Evolutionary conservation across 306 rosid species (phyloP), one percentile per base, ranked within the genome.

Genomic region (Quercus suber): DNA sequence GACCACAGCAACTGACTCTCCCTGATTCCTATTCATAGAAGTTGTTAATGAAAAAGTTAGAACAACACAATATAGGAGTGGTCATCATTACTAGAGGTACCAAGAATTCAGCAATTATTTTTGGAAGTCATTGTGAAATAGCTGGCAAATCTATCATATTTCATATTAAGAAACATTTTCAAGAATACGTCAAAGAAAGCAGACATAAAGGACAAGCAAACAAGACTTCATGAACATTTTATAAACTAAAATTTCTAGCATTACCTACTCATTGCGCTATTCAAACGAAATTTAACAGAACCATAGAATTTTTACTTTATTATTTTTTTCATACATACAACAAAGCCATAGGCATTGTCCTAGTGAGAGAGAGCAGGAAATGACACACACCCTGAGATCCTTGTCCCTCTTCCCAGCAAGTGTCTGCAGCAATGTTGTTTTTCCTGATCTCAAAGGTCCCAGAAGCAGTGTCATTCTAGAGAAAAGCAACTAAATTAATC

Each of bases 371-470:
- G 41, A 70, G 30, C 1, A 53, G 55, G 76, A 18, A 19, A 51
- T 43, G 63, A 53, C 71, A 51, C 73, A 41, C 76, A 84, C 91
- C 89, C 88, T 86, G 77, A 88, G 82, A 80, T 86, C 89, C 69
- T 61, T 84, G 71, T 84, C 85, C 31, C 77, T 71, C 72, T 88
- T 88, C 43, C 77, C 83, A 19, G 88, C 88, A 79, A 88, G 91
- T 77, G 91, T 88, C 71, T 81, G 45, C 73, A 88, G 78, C 53
- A 88, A 17, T 52, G 89, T 88, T 27, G 91, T 83, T 88, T 88
- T 88, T 25, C 91, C 89, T 53, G 91, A 77, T 79, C 88, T 81
- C 3, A 89, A 88, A 67, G 91, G 91, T 53, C 91, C 91, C 80
- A 88, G 74, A 65, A 88, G 91, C 69, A 88, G 77, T 30, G 91